Conservation (phyloP, 495 filamentous ascomycete species). For the Penicillium diatomitis region DNA sequence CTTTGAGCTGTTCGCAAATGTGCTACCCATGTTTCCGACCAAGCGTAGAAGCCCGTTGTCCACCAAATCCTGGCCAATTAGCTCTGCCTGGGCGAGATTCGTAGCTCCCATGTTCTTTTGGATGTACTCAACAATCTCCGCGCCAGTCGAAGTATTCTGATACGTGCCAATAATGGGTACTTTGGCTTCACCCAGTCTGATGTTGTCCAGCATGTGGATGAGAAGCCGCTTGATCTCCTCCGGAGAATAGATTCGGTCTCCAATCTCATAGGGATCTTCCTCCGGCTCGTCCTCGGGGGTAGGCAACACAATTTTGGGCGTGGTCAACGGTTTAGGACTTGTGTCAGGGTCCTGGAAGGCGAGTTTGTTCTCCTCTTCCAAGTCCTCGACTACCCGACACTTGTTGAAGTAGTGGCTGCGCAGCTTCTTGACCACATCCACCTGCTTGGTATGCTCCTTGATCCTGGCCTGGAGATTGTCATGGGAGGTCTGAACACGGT, state of each 20-base stretch:
- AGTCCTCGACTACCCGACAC: conserved; percentile 87
- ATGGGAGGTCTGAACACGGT: conserved; percentile 83
- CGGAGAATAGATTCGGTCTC: conserved; percentile 73
- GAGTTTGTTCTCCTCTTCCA: conserved; percentile 97
- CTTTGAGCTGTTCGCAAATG: conserved; percentile 93
- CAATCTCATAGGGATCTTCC: conserved; percentile 78
- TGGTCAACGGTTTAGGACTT: conserved; percentile 39
- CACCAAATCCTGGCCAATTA: conserved; percentile 88
- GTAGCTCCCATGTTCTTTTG: conserved; percentile 78
- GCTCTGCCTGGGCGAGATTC: conserved; percentile 80
- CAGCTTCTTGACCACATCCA: conserved; percentile 80
- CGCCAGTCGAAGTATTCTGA: conserved; percentile 78
- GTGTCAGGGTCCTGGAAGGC: conserved; percentile 80
- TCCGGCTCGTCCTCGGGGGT: conserved; percentile 47
- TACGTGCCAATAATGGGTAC: conserved; percentile 94
- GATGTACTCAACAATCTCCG: conserved; percentile 90
- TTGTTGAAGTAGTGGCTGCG: conserved; percentile 98
- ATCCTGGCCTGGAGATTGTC: conserved; percentile 84
- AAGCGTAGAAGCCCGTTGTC: conserved; percentile 78
- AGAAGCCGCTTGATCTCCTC: conserved; percentile 87
- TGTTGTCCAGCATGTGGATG: conserved; percentile 72
- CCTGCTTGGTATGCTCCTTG: conserved; percentile 87
- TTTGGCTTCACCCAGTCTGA: conserved; percentile 82
- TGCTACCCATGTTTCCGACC: conserved; percentile 88
- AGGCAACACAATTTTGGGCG: conserved; percentile 55